A percentile compares a stretch with the other conserved stretches of the same genome.
phyloP scores from a whole-genome alignment of 495 filamentous ascomycete species.

The Annulohypoxylon nitens region DNA sequence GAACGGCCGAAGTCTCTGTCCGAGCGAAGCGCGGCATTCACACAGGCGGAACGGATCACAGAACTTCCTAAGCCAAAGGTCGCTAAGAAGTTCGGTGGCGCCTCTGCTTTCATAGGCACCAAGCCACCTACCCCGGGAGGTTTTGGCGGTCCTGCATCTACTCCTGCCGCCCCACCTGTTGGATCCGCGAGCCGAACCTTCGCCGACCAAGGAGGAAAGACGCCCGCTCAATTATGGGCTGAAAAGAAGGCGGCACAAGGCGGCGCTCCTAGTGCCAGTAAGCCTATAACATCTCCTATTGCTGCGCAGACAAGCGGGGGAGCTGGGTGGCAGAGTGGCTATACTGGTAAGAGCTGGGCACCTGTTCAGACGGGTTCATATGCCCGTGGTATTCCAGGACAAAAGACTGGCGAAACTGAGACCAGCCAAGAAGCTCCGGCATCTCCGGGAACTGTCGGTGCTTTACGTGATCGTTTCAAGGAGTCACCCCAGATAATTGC shows the following conservation, averaged over 20 bases:
- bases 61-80: conserved; percentile 94
- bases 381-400: conserved; percentile 71
- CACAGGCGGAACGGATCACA: conserved; percentile 82
- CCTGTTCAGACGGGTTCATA: conserved; percentile 80
- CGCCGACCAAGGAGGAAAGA: conserved; percentile 94
- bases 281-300: conserved; percentile 65
- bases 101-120: conserved; percentile 82
- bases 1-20: conserved; percentile 69
- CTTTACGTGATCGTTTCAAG: conserved; percentile 82
- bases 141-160: conserved; percentile 61
- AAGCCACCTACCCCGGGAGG: conserved; percentile 85
- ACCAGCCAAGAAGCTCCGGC: conserved; percentile 55
- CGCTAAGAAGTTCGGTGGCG: conserved; percentile 83
- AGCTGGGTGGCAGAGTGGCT: conserved; percentile 87
- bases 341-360: conserved; percentile 88
- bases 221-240: conserved; percentile 95
- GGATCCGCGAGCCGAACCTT: conserved; percentile 91
- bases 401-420: conserved; percentile 67
- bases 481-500: conserved; percentile 73
- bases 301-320: conserved; percentile 76
- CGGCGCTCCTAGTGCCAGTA: conserved; percentile 62
- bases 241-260: conserved; percentile 92
- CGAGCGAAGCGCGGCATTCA: conserved; percentile 76
- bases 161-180: conserved; percentile 68
- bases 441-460: conserved; percentile 70